Conservation (phyloP, 768 basidiomycete species). For the Leccinum sublutescens region DNA sequence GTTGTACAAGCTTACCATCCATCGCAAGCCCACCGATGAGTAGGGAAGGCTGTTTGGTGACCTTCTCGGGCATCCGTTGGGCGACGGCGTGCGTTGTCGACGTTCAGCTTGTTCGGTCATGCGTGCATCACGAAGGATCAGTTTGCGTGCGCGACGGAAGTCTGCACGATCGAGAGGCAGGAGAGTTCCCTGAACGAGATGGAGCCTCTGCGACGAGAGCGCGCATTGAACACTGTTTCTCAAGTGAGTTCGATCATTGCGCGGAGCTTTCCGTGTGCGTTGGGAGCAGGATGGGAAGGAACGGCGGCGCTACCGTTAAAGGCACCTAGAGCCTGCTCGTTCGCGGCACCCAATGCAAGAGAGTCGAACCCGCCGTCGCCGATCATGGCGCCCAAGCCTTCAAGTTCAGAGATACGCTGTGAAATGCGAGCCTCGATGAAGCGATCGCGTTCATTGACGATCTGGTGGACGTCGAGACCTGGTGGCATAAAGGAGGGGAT, state of each 20-base stretch:
- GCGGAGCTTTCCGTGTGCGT: constrained; percentile 77
- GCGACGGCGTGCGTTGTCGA: constrained; percentile 92
- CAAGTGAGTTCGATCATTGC: constrained; percentile 93
- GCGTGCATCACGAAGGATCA: constrained; percentile 83
- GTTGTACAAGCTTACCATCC: constrained; percentile 98
- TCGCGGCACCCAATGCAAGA: constrained; percentile 26
- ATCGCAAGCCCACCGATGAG: constrained; percentile 90
- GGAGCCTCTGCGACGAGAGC: constrained; percentile 73
- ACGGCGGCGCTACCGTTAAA: constrained; percentile 28
- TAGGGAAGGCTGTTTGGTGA: constrained; percentile 68
- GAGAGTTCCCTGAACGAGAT: constrained; percentile 82
- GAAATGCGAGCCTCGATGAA: constrained; percentile 87
- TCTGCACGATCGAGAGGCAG: constrained; percentile 89
- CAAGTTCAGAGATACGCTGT: constrained; percentile 87
- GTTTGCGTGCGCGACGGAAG: constrained; percentile 85
- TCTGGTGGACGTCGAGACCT: constrained; percentile 89
- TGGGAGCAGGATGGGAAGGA: constrained; percentile 50
- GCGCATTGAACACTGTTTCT: constrained; percentile 88
- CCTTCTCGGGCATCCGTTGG: constrained; percentile 85
- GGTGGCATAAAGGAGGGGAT: constrained; percentile 88
- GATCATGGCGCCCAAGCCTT: constrained; percentile 73
- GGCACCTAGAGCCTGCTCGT: constrained; percentile 19
- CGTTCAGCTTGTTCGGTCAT: constrained; percentile 87
- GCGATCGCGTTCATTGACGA: constrained; percentile 88
- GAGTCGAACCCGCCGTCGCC: constrained; percentile 73